Base-by-base conservation (phyloP, 768 basidiomycete species). In the Suillus plorans region DNA sequence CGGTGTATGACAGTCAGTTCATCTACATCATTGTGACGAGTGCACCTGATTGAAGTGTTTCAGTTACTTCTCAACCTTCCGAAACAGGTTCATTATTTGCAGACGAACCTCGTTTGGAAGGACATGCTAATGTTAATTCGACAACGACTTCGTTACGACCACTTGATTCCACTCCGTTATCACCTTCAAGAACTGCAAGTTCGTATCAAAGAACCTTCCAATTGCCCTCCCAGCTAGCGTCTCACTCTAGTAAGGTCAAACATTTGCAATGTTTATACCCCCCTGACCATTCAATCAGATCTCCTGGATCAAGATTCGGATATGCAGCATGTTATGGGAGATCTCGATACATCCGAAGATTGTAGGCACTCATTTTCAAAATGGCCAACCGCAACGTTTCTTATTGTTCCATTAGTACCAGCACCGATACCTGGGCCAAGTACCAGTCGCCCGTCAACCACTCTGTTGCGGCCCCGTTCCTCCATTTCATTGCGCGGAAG, bases 261-360 rank as follows among this genome's bases (percentile, higher is more conserved):
- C 22, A 18, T 39, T 49, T 39, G 12, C 57, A 50, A n/a, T 20
- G 1, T 25, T 4, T 8, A 1, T 44, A 66, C 31, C 8, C 60
- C 31, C 59, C 65, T 68, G 28, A 69, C 53, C 41, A 37, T 45
- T 39, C n/a, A 6, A 14, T 53, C 65, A 91, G 89, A 91, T 77
- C 78, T 90, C 18, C 73, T 91, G 63, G 88, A 90, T 25, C 82
- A 85, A 63, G 87, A 91, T 69, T 88, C 89, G 3, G 88, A 88
- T 69, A 91, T 91, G 90, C 87, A 86, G 62, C 81, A 83, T 61
- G 85, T 80, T 12, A 84, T 91, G 70, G 80, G 83, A 36, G 84
- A 80, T 25, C 70, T 86, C 64, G 83, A 86, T 61, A 86, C 81
- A 69, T 85, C 79, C 66, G 86, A 85, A 44, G 80, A 73, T 44